Base-by-base conservation (phyloP, 495 filamentous ascomycete genomes). In the Aspergillus kassunensis region DNA sequence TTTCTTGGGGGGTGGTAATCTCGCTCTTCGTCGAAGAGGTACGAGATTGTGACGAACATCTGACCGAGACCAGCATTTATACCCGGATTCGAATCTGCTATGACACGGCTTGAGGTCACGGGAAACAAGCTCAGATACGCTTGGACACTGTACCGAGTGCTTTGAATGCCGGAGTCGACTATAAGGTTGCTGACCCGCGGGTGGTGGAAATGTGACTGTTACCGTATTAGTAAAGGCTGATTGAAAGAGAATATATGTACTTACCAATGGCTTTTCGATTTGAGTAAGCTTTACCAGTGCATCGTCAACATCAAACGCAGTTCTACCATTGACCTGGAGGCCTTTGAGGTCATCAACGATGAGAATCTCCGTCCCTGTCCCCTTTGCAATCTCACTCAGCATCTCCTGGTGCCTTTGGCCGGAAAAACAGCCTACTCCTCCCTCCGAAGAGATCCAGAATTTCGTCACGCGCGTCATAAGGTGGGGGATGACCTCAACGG, bases 221-320 rank as follows among this genome's bases (percentile, higher is more conserved):
- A 11, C 6, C 18, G 19, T 40, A 21, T 47, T n/a, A 47, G 36
- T 16, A 25, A 24, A 39, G 10, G 30, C 13, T 13, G 11, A 36
- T 4, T 9, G n/a, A 13, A 8, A 15, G 19, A 9, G 7, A 25
- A 34, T 4, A 2, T 36, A 15, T 15, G 27, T 10, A 11, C 64
- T 43, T 54, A 65, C 62, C 54, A 65, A 44, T 0, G 60, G 73
- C 34, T 71, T 78, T 52, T 95, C 88, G 5, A 92, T 67, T 8
- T 67, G 67, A 47, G 84, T 80, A 31, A 95, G 79, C 36, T 75
- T 80, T 18, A 78, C 73, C 15, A 92, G 71, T 13, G 89, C 88
- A 42, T 78, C 77, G 44, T 91, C 82, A 6, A 90, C 72, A 41
- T 89, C 77, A 25, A 80, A 84, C 12, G 19, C 33, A 21, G 31